A percentile compares a stretch with the other conserved stretches of the same genome.
phyloP scores from a whole-genome alignment of 108 stramenopile species.

The Fragilaria crotonensis region DNA sequence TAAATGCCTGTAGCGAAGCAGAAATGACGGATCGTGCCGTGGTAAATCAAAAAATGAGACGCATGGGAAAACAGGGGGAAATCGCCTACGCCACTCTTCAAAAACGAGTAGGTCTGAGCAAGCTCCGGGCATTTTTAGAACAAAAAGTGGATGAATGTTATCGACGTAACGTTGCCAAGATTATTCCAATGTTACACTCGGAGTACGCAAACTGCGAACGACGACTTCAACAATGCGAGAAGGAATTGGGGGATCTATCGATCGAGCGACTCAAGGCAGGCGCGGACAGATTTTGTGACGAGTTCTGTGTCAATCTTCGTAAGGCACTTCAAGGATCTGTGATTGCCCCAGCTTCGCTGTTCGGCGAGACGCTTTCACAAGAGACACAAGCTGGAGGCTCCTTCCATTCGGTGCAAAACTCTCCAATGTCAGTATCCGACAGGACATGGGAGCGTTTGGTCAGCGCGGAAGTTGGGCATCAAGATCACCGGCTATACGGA shows the following conservation, averaged over 20 bases:
- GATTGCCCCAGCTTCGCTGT: constrained; percentile 68
- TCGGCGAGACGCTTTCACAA: constrained; percentile 82
- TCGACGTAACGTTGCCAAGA: constrained; percentile 83
- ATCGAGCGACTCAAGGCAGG: constrained; percentile 69
- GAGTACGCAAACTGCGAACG: constrained; percentile 59
- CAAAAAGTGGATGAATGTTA: constrained; percentile 87
- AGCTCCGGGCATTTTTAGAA: constrained; percentile 81
- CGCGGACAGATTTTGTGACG: constrained; percentile 83
- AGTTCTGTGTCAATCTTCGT: constrained; percentile 64
- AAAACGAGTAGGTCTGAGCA: constrained; percentile 55
- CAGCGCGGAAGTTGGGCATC: constrained; percentile 54
- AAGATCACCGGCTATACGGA: constrained; percentile 76
- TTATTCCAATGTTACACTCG: constrained; percentile 86
- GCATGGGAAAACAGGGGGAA: constrained; percentile 17
- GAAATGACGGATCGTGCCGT: constrained; percentile 47
- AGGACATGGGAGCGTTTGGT: constrained; percentile 62
- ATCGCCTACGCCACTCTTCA: constrained; percentile 26
- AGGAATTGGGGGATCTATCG: constrained; percentile 76
- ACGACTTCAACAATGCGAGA: constrained; percentile 61
- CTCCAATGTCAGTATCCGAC: constrained; percentile 67
- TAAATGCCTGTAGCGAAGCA: constrained; percentile 49
- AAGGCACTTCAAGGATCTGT: constrained; percentile 81
- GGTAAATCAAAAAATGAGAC: constrained; percentile 30
- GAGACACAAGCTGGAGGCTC: constrained; percentile 76
- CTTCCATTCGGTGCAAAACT: constrained; percentile 60